Conservation (phyloP, 1,284 basidiomycete genomes). For the Cryptococcus floricola region DNA sequence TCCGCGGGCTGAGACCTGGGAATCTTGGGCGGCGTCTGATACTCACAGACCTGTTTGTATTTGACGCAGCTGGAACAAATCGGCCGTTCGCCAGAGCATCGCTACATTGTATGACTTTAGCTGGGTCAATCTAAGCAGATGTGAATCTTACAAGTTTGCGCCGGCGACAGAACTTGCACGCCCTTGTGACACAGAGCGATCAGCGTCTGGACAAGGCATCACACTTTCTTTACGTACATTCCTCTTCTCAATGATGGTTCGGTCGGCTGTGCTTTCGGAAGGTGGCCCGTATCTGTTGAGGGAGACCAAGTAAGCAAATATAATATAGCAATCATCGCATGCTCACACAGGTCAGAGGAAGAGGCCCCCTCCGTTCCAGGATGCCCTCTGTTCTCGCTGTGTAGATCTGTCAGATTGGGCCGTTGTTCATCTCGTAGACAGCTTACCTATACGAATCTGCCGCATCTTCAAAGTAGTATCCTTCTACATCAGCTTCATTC, state of each 20-base stretch:
- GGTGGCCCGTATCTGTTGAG: background rate
- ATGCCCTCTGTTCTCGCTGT: no score
- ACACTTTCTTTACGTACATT: constrained; percentile 6
- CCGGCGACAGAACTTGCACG: constrained; percentile 41
- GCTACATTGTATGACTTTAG: constrained; percentile 19
- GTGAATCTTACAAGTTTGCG: constrained; percentile 34
- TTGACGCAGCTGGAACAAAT: constrained; percentile 37
- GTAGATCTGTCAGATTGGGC: no score
- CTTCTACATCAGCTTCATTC: no score
- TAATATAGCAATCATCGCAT: no score
- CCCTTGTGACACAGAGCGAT: constrained; percentile 15
- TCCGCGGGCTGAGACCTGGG: constrained; percentile 5
- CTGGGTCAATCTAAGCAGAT: background rate
- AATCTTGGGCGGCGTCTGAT: constrained; percentile 15
- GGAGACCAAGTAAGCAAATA: no score
- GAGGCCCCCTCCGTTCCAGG: no score
- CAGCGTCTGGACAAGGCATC: background rate
- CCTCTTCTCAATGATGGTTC: constrained; percentile 13
- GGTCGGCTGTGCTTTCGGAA: background rate
- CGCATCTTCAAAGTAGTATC: no score
- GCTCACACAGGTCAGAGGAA: no score
- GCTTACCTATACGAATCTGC: no score
- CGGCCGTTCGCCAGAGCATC: constrained; percentile 37
- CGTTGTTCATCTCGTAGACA: no score
- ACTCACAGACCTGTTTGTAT: constrained; percentile 40